phyloP scores from a whole-genome alignment of 1,139 yeast genomes.

The Geotrichum fermentans region DNA sequence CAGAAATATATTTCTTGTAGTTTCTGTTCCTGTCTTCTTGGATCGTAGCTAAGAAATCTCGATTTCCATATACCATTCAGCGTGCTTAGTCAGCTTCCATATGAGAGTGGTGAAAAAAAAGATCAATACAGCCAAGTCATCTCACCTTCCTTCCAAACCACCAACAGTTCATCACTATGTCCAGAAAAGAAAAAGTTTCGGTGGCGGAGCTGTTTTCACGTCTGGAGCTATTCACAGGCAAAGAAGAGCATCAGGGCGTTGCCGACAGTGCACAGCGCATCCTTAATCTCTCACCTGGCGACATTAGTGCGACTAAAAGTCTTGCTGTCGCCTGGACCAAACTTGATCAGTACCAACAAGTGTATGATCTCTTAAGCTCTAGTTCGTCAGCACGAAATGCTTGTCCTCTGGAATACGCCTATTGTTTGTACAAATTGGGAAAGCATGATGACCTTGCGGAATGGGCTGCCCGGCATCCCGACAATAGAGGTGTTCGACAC shows the following conservation, averaged over 20 bases:
- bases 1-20: too few species aligned
- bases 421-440: slow-evolving; percentile 65
- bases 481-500: slow-evolving; percentile 56
- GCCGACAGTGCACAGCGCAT: slow-evolving; percentile 43
- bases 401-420: slow-evolving; percentile 51
- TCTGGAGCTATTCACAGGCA: slow-evolving; percentile 44
- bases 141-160: neutral
- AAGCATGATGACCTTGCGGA: slow-evolving; percentile 42
- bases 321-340: slow-evolving; percentile 68
- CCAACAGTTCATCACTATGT: slow-evolving; percentile 4
- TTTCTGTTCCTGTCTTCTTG: too few species aligned
- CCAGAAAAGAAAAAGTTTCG: slow-evolving; percentile 26
- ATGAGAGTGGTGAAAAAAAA: slow-evolving; percentile 1
- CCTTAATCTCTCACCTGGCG: slow-evolving; percentile 44
- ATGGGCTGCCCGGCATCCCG: slow-evolving; percentile 32
- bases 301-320: slow-evolving; percentile 52
- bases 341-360: slow-evolving; percentile 61
- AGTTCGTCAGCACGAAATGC: slow-evolving; percentile 18
- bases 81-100: neutral
- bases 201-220: slow-evolving; percentile 43
- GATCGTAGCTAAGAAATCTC: too few species aligned
- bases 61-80: neutral
- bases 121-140: slow-evolving; percentile 7
- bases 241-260: slow-evolving; percentile 48
- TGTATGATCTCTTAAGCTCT: slow-evolving; percentile 40